These are phyloP conservation scores for Pseudogymnoascus verrucosus DNA, from an alignment of 2,329 filamentous ascomycete genomes.

Conservation along the genomic window DNA sequence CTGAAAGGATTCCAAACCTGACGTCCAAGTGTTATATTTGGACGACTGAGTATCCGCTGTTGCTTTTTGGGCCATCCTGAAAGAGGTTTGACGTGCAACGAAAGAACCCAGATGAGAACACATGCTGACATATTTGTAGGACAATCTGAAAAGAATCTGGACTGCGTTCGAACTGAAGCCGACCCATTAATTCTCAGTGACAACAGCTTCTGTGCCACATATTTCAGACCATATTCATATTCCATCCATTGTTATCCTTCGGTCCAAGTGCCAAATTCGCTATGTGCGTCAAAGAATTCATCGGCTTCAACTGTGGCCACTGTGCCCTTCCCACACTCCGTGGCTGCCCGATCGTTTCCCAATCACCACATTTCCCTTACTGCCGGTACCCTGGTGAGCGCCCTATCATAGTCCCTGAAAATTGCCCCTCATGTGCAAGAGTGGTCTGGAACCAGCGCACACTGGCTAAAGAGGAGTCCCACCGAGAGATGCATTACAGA, in stretches of 20 bases:
- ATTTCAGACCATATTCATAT: background rate
- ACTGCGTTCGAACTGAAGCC: background rate
- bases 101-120: background rate
- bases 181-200: background rate
- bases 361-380: constrained; percentile 20
- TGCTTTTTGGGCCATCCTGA: background rate
- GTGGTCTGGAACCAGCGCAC: constrained; percentile 25
- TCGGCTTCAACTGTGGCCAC: constrained; percentile 42
- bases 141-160: background rate
- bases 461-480: background rate
- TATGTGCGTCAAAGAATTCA: constrained; percentile 42
- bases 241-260: background rate
- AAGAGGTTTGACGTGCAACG: background rate
- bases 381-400: constrained; percentile 23
- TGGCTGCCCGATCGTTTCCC: constrained; percentile 32
- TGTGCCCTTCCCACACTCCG: constrained; percentile 33
- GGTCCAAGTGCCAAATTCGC: constrained; percentile 13
- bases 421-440: constrained; percentile 24
- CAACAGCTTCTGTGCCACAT: background rate
- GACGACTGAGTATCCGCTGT: background rate
- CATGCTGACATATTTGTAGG: background rate
- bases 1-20: background rate
- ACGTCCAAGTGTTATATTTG: background rate
- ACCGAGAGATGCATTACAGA: background rate
- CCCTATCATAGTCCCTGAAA: constrained; percentile 17